Evolutionary conservation across 345 rosid species (phyloP).

Genomic region (Alliaria petiolata): DNA sequence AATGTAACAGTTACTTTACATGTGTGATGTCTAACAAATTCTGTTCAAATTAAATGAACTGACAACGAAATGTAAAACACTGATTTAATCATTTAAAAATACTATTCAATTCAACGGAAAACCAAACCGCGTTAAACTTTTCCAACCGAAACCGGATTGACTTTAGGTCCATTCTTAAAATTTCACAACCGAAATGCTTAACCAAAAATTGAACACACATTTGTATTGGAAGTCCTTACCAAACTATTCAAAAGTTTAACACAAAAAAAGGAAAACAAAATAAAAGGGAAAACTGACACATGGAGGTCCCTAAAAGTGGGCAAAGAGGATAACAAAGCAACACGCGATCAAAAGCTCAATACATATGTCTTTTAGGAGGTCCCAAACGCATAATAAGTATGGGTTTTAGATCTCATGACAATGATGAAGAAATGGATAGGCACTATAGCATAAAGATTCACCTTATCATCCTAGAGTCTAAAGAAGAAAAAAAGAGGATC

Average conservation of each 20-base stretch:
- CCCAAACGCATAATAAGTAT: slow-evolving; percentile 22
- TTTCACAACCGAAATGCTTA: neutral
- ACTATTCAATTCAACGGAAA: neutral
- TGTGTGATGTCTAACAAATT: slow-evolving; percentile 2
- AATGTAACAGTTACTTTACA: slow-evolving; percentile 6
- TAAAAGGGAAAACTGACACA: slow-evolving; percentile 13
- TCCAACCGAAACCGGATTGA: neutral
- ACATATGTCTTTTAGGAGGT: slow-evolving; percentile 25
- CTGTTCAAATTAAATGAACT: neutral
- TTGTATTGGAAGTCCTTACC: slow-evolving; percentile 2
- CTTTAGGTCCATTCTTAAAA: neutral
- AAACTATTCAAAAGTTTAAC: neutral
- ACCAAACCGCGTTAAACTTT: neutral
- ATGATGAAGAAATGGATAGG: slow-evolving; percentile 35
- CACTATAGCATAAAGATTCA: slow-evolving; percentile 37
- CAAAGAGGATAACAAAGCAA: slow-evolving; percentile 27
- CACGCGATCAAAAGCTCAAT: slow-evolving; percentile 22
- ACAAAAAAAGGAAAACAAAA: neutral
- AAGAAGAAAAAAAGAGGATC: slow-evolving; percentile 5
- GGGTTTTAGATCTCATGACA: slow-evolving; percentile 23
- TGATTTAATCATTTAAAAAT: too few relatives aligned
- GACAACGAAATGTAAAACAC: neutral
- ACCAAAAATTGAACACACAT: neutral
- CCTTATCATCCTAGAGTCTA: slow-evolving; percentile 29
- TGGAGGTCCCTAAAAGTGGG: slow-evolving; percentile 27